These are phyloP conservation scores for Globisporangium sylvaticum DNA, from an alignment of 352 stramenopile genomes.

Conservation along the genomic window DNA sequence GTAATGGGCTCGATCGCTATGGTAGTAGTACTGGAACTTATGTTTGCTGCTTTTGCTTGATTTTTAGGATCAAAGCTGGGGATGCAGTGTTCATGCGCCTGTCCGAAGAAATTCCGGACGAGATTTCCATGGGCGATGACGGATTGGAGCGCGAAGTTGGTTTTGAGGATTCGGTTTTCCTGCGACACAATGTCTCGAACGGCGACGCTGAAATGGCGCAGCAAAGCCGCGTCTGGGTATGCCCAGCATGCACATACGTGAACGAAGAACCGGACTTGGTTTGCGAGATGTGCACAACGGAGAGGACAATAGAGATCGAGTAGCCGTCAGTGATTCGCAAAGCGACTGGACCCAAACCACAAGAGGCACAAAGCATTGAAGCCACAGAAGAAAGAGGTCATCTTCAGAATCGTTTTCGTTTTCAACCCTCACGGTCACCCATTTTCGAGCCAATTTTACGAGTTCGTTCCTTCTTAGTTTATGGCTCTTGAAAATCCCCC, in stretches of 20 bases:
- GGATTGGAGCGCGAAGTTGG: slow-evolving; percentile 59
- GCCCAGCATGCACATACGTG: slow-evolving; percentile 64
- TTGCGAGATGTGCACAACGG: slow-evolving; percentile 71
- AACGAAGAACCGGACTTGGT: slow-evolving; percentile 51
- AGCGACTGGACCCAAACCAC: neutral
- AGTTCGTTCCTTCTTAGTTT: neutral
- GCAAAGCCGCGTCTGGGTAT: slow-evolving; percentile 61
- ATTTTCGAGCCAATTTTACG: neutral
- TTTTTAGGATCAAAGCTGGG: slow-evolving; percentile 60
- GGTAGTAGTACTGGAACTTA: neutral
- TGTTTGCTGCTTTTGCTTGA: neutral
- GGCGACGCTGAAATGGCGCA: slow-evolving; percentile 18
- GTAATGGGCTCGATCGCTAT: neutral
- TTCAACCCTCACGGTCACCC: neutral
- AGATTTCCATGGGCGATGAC: slow-evolving; percentile 49
- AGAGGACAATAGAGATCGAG: slow-evolving; percentile 36
- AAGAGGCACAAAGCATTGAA: neutral
- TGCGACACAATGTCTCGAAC: slow-evolving; percentile 23
- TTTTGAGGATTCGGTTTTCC: slow-evolving; percentile 71
- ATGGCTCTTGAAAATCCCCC: neutral
- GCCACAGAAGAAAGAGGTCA: neutral
- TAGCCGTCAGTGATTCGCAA: slow-evolving; percentile 9
- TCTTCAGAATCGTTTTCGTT: neutral
- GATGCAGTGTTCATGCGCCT: slow-evolving; percentile 74
- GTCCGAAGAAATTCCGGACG: slow-evolving; percentile 53